These are phyloP conservation scores for Cicer yamashitae DNA, from an alignment of 306 rosid genomes.

Conservation along the genomic window DNA sequence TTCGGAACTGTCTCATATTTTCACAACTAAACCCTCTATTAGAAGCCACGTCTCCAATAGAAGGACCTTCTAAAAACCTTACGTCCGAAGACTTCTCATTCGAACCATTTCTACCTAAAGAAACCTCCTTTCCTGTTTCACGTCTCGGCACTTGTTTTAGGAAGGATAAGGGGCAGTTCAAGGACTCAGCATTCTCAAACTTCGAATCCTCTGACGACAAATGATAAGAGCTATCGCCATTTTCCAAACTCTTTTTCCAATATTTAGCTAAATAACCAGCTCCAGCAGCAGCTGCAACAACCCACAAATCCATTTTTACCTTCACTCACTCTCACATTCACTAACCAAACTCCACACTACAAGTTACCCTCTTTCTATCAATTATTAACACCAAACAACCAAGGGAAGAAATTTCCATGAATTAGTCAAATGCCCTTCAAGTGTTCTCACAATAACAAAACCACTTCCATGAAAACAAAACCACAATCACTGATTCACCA, in stretches of 20 bases:
- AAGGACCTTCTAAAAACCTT: constrained; percentile 43
- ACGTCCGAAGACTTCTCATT: constrained; percentile 42
- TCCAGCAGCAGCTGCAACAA: constrained; percentile 81
- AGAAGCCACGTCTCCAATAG: constrained; percentile 50
- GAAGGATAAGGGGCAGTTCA: constrained; percentile 28
- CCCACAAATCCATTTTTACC: constrained; percentile 78
- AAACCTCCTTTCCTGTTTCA: constrained; percentile 45
- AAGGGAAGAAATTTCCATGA: constrained; percentile 52
- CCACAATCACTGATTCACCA: constrained; percentile 29
- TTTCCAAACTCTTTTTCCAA: constrained; percentile 57
- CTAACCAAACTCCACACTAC: constrained; percentile 56
- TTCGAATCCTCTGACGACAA: constrained; percentile 53
- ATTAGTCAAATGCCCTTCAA: constrained; percentile 40
- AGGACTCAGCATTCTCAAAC: constrained; percentile 52
- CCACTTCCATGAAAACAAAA: not conserved
- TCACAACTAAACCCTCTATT: constrained; percentile 49
- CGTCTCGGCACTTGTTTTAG: constrained; percentile 32
- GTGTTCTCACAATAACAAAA: constrained; percentile 17
- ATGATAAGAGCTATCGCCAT: constrained; percentile 39
- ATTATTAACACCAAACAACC: constrained; percentile 49
- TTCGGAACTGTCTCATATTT: constrained; percentile 30
- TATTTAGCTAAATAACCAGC: constrained; percentile 81
- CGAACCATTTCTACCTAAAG: constrained; percentile 41
- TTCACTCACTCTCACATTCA: constrained; percentile 43
- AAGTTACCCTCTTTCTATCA: constrained; percentile 49